A percentile compares a stretch with the other conserved stretches of the same genome.
phyloP scores from a whole-genome alignment of 2,329 filamentous ascomycete genomes.

The Phialemoniopsis sp. region DNA sequence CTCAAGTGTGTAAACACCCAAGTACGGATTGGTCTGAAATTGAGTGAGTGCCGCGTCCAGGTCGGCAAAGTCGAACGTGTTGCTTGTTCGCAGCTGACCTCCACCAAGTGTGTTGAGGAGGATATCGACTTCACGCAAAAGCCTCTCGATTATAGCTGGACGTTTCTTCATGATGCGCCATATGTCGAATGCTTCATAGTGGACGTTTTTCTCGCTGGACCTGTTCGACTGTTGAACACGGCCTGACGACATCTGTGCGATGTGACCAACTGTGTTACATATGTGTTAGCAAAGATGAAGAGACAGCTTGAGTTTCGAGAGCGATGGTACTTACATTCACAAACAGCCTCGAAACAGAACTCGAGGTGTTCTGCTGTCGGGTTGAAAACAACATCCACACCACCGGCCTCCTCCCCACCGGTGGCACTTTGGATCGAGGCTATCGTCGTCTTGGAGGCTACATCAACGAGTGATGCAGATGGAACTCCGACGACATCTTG shows the following conservation, averaged over 20 bases:
- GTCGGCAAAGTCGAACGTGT: slow-evolving; percentile 4
- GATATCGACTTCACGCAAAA: neutral
- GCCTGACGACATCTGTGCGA: too few species aligned
- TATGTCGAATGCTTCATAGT: slow-evolving; percentile 16
- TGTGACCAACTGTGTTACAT: too few species aligned
- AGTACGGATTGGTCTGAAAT: slow-evolving; percentile 1
- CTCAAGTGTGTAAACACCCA: slow-evolving; percentile 1
- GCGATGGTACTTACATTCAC: slow-evolving; percentile 13
- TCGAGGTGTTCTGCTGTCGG: slow-evolving; percentile 30
- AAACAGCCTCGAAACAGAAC: slow-evolving; percentile 25
- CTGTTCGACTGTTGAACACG: neutral
- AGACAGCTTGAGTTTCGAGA: too few species aligned
- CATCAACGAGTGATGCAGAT: too few species aligned
- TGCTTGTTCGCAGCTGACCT: neutral
- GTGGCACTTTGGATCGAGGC: slow-evolving; percentile 15
- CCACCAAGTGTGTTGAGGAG: too few species aligned
- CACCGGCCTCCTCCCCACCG: slow-evolving; percentile 27
- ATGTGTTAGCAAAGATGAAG: too few species aligned
- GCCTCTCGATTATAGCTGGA: slow-evolving; percentile 2
- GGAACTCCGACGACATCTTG: slow-evolving; percentile 2
- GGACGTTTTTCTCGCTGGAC: slow-evolving; percentile 12
- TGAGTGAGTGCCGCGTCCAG: neutral
- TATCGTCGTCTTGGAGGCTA: too few species aligned
- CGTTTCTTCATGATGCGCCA: slow-evolving; percentile 7
- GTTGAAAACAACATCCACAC: slow-evolving; percentile 43